Conservation (phyloP, 1,284 basidiomycete species). For the Pseudozyma thailandica region DNA sequence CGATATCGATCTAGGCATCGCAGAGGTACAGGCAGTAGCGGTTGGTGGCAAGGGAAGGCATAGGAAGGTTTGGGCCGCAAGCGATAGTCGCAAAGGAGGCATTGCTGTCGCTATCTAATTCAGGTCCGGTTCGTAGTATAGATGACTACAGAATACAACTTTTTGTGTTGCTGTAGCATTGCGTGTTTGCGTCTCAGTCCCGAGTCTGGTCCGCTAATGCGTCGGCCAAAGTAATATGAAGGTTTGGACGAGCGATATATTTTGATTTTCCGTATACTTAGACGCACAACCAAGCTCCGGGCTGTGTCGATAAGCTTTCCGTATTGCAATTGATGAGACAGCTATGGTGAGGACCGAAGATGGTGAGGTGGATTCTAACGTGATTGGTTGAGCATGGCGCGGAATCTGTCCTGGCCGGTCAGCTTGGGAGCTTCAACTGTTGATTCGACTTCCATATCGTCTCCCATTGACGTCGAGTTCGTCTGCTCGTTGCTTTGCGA, state of each 20-base stretch:
- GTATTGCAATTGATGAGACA: not conserved
- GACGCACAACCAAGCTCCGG: too few species aligned
- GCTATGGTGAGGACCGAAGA: not conserved
- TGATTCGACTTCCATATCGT: conserved; percentile 40
- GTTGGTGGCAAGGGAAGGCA: conserved; percentile 10
- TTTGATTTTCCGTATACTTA: too few species aligned
- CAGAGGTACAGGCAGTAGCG: conserved; percentile 58
- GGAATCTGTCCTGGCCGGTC: conserved; percentile 51
- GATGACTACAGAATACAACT: too few species aligned
- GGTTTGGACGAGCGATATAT: too few species aligned
- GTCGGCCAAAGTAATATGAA: too few species aligned
- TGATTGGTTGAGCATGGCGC: conserved; percentile 33
- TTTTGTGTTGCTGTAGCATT: too few species aligned
- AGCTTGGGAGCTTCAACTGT: not conserved
- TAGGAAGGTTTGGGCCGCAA: conserved; percentile 43
- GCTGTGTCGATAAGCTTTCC: not conserved
- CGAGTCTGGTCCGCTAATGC: too few species aligned
- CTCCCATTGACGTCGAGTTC: not conserved
- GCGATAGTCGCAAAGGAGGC: conserved; percentile 61
- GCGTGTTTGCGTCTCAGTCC: too few species aligned
- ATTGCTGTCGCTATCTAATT: conserved; percentile 53
- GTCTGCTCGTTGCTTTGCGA: not conserved
- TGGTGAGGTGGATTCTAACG: not conserved
- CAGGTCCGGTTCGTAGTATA: too few species aligned
- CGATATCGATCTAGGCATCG: conserved; percentile 56